Conservation (phyloP, 2,329 filamentous ascomycete species). For the Aspergillus fumigatus region DNA sequence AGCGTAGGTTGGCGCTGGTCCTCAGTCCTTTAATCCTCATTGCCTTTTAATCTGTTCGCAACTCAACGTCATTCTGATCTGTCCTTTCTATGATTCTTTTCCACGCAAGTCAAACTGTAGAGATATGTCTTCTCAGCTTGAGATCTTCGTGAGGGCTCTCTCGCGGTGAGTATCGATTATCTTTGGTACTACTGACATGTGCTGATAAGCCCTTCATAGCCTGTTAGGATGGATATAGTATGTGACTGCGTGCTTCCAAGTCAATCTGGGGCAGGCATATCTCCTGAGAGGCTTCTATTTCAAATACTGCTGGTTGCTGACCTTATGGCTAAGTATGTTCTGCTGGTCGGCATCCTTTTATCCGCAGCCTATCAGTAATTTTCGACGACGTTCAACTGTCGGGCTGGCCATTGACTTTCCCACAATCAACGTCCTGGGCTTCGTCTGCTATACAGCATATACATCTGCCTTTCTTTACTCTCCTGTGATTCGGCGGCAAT, state of each 20-base stretch:
- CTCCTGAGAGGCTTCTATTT: background rate
- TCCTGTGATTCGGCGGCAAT: slow-evolving; percentile 70
- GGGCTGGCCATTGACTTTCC: slow-evolving; percentile 89
- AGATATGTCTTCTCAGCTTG: slow-evolving; percentile 27
- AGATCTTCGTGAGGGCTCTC: slow-evolving; percentile 36
- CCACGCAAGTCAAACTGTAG: background rate
- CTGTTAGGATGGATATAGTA: slow-evolving; percentile 71
- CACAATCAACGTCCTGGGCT: slow-evolving; percentile 61
- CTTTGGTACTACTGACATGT: background rate
- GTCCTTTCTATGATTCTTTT: background rate
- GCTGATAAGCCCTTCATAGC: slow-evolving; percentile 43
- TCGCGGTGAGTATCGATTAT: slow-evolving; percentile 34
- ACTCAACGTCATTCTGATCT: background rate
- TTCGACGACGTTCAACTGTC: slow-evolving; percentile 66
- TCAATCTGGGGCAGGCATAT: background rate
- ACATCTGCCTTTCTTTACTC: slow-evolving; percentile 75
- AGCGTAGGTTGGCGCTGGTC: background rate
- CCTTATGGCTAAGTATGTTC: slow-evolving; percentile 43
- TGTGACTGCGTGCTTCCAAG: slow-evolving; percentile 13
- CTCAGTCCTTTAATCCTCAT: background rate
- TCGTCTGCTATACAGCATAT: slow-evolving; percentile 66
- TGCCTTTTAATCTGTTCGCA: background rate
- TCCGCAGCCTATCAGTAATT: slow-evolving; percentile 81
- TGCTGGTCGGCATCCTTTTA: slow-evolving; percentile 91
- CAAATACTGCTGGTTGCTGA: background rate